Conservation (phyloP, 176 grass and related monocot genomes). For the Leersia perrieri region DNA sequence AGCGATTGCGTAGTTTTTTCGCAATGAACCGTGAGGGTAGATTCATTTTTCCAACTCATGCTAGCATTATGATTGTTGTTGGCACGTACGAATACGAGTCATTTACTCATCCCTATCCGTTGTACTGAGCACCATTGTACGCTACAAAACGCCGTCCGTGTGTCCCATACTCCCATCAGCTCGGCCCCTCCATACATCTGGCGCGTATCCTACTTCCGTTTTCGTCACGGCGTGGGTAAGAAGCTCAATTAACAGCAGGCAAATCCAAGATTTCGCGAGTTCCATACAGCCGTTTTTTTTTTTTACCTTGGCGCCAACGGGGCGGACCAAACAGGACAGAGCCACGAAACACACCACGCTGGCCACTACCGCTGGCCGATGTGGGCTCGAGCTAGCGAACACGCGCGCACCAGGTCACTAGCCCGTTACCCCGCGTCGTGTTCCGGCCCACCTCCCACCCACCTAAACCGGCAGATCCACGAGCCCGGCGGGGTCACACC, state of each 20-base stretch:
- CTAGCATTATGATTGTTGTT: not conserved
- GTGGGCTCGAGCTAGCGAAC: not conserved
- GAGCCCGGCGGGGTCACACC: accelerated
- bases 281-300: not conserved
- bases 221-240: not conserved
- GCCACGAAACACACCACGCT: not conserved
- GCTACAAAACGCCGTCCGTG: not conserved
- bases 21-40: not conserved
- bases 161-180: not conserved
- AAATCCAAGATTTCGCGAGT: slow-evolving; percentile 8
- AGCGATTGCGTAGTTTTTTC: not conserved
- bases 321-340: not conserved
- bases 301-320: not conserved
- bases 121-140: not conserved
- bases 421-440: slow-evolving; percentile 32
- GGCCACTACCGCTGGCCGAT: not conserved
- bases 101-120: not conserved
- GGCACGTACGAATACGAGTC: not conserved
- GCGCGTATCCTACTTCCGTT: not conserved
- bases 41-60: not conserved
- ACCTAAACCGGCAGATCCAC: not conserved
- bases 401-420: not conserved
- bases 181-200: no score
- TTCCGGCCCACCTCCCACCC: not conserved
- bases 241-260: not conserved